A percentile compares a stretch with the other conserved stretches of the same genome.
Evolutionary conservation across 2,329 filamentous ascomycete genomes (phyloP).

Genomic region (Diaporthe sp.): DNA sequence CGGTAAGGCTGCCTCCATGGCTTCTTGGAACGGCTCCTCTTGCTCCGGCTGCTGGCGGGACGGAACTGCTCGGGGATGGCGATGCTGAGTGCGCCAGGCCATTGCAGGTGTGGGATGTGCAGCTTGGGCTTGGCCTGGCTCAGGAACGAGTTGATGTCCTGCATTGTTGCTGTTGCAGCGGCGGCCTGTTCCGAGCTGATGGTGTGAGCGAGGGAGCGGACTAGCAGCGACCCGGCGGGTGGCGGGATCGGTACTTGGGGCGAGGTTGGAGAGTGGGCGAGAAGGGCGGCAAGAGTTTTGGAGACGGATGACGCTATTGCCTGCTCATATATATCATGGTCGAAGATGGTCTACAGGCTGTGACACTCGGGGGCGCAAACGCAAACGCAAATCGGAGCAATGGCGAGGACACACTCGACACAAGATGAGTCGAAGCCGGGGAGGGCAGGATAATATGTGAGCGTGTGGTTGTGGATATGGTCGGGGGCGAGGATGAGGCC

Average conservation of each 20-base stretch:
- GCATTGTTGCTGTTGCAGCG: slow-evolving; percentile 43
- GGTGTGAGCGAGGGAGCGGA: slow-evolving; percentile 1
- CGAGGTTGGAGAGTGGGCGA: neutral
- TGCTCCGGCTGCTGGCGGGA: slow-evolving; percentile 45
- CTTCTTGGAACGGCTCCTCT: slow-evolving; percentile 45
- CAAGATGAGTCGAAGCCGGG: neutral
- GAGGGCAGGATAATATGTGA: neutral
- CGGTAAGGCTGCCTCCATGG: slow-evolving; percentile 40
- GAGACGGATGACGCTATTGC: slow-evolving; percentile 38
- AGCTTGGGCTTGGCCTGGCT: slow-evolving; percentile 48
- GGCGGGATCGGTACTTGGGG: neutral
- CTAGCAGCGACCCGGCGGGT: slow-evolving; percentile 23
- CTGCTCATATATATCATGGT: slow-evolving; percentile 40
- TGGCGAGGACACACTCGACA: neutral
- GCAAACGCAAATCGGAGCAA: slow-evolving; percentile 11
- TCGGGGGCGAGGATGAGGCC: slow-evolving; percentile 23
- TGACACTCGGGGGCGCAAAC: neutral
- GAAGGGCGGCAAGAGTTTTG: neutral
- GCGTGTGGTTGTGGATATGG: neutral
- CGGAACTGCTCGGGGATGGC: slow-evolving; percentile 51
- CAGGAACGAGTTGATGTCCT: slow-evolving; percentile 45
- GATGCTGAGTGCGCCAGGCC: slow-evolving; percentile 47
- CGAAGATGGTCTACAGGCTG: neutral
- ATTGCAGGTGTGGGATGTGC: slow-evolving; percentile 46
- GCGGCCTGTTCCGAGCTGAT: slow-evolving; percentile 25